phyloP scores from a whole-genome alignment of 1,284 basidiomycete species.

The Vanrija humicola region DNA sequence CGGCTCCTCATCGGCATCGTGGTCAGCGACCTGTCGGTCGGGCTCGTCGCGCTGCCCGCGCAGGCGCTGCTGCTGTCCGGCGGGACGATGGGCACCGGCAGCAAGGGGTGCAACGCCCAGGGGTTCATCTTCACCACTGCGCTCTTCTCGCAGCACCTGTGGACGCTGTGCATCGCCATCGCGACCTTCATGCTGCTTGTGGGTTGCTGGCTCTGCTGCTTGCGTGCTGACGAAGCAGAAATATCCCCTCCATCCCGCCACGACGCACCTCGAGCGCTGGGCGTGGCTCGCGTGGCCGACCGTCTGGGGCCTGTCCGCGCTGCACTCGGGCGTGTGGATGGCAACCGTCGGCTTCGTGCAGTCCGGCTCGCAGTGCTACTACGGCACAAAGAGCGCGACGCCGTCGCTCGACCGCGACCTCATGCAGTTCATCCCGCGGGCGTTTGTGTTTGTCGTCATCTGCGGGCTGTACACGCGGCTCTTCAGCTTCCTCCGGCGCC shows the following conservation, averaged over 20 bases:
- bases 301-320: constrained; percentile 30
- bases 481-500: constrained; percentile 41
- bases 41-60: constrained; percentile 29
- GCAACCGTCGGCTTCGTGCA: constrained; percentile 26
- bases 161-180: constrained; percentile 39
- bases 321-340: constrained; percentile 39
- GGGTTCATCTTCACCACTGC: constrained; percentile 36
- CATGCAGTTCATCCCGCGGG: constrained; percentile 43
- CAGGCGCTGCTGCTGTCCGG: constrained; percentile 27
- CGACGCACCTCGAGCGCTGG: constrained; percentile 31
- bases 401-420: constrained; percentile 30
- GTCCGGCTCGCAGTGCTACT: constrained; percentile 38
- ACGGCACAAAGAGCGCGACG: constrained; percentile 14
- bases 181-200: constrained; percentile 42
- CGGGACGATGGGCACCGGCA: constrained; percentile 18
- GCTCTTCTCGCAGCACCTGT: constrained; percentile 43
- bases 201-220: constrained; percentile 4
- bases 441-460: constrained; percentile 39
- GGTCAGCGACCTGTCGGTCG: constrained; percentile 36
- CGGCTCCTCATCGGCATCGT: constrained; percentile 42
- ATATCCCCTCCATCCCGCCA: constrained; percentile 37
- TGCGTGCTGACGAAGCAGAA: constrained; percentile 20
- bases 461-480: constrained; percentile 36
- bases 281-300: constrained; percentile 23
- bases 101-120: constrained; percentile 24